Evolutionary conservation across 1,284 basidiomycete species (phyloP).

Genomic region (Coriolopsis trogii): DNA sequence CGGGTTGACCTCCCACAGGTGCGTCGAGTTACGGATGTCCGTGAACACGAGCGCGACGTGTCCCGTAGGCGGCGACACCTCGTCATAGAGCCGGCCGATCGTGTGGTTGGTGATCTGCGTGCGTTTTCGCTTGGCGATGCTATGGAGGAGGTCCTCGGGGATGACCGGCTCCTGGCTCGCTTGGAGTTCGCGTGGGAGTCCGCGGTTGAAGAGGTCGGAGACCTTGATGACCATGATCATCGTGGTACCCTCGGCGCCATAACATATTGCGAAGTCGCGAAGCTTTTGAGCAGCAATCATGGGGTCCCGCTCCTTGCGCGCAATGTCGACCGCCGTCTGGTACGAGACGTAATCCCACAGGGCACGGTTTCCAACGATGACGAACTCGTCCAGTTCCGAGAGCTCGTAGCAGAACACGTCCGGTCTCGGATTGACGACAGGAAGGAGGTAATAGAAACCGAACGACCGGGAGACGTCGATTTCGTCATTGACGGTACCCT

Average conservation of each 20-base stretch:
- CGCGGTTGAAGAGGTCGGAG: constrained; percentile 72
- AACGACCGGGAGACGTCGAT: constrained; percentile 92
- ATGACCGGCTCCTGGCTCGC: constrained; percentile 47
- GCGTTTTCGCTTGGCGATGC: constrained; percentile 38
- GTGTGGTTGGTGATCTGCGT: constrained; percentile 56
- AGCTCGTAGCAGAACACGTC: constrained; percentile 76
- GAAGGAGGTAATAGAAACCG: constrained; percentile 91
- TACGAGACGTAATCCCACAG: constrained; percentile 96
- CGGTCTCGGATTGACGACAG: constrained; percentile 90
- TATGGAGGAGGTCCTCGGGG: constrained; percentile 43
- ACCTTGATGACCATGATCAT: constrained; percentile 99
- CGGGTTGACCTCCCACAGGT: constrained; percentile 95
- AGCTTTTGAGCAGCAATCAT: constrained; percentile 98
- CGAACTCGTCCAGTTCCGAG: constrained; percentile 90
- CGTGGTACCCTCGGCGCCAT: constrained; percentile 91
- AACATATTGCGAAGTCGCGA: constrained; percentile 95
- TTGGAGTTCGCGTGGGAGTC: constrained; percentile 45
- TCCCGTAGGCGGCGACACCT: constrained; percentile 88
- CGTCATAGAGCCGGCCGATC: constrained; percentile 70
- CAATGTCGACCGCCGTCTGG: constrained; percentile 97
- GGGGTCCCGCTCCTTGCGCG: constrained; percentile 85
- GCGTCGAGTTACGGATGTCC: constrained; percentile 97
- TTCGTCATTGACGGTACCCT: constrained; percentile 92
- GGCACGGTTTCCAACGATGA: constrained; percentile 93
- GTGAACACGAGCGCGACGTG: constrained; percentile 96